These are phyloP conservation scores for Xylaria curta DNA, from an alignment of 495 filamentous ascomycete species.

Conservation along the genomic window DNA sequence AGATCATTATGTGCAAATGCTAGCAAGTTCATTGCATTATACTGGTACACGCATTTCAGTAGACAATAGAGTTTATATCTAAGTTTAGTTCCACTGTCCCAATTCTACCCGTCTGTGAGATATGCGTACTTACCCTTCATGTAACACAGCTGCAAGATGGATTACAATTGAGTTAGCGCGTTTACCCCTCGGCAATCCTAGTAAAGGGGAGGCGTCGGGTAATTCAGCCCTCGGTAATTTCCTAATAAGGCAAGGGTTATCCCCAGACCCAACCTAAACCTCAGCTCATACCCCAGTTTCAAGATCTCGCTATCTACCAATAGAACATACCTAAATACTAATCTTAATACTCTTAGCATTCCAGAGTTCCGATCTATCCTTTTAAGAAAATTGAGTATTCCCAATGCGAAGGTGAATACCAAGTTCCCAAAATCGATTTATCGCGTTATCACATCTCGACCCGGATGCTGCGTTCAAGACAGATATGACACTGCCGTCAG, in stretches of 20 bases:
- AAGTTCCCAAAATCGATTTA: neutral
- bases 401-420: neutral
- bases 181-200: neutral
- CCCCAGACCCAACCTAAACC: neutral
- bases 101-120: too few species aligned
- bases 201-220: too few species aligned
- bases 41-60: neutral
- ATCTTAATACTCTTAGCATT: neutral
- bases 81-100: neutral
- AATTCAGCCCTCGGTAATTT: neutral
- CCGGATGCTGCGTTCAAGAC: neutral
- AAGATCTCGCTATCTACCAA: neutral
- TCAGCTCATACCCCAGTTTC: neutral
- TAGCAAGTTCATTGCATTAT: neutral
- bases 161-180: neutral
- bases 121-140: neutral
- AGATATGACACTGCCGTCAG: slow-evolving; percentile 21
- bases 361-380: neutral
- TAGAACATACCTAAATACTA: neutral
- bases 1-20: too few species aligned
- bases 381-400: neutral
- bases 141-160: neutral
- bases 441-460: neutral
- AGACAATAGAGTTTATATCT: neutral
- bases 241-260: neutral